phyloP scores from a whole-genome alignment of 2,329 filamentous ascomycete species.

The Ophiostoma sp. region DNA sequence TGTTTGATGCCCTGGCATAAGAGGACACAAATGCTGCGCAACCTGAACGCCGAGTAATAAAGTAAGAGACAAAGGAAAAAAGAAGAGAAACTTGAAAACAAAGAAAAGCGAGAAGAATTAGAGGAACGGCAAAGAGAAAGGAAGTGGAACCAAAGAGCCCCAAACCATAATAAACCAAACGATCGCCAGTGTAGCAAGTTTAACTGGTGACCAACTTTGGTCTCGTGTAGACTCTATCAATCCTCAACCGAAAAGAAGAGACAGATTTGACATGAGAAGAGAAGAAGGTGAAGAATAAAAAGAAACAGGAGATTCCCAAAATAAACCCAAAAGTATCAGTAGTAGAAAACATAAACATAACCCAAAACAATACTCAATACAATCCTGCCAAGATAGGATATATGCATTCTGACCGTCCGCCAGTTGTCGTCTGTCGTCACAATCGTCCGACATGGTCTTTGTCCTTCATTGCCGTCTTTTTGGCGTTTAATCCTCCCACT shows the following conservation, averaged over 20 bases:
- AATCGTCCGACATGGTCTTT: background rate
- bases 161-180: background rate
- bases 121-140: background rate
- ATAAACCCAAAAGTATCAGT: background rate
- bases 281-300: background rate
- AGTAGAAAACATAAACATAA: background rate
- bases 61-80: background rate
- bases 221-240: background rate
- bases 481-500: constrained; percentile 69
- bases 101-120: background rate
- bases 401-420: background rate
- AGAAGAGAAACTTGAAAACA: background rate
- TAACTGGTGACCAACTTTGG: background rate
- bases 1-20: background rate
- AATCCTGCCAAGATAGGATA: background rate
- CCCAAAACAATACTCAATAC: constrained; percentile 16
- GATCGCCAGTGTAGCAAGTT: background rate
- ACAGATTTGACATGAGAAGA: background rate
- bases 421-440: background rate
- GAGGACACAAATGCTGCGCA: background rate
- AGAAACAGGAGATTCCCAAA: background rate
- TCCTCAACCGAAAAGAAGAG: background rate
- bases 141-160: background rate
- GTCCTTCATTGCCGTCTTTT: too few species aligned
- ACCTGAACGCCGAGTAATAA: background rate